These are phyloP conservation scores for Mrakiaceae sp. DNA, from an alignment of 1,284 basidiomycete species.

Conservation along the genomic window DNA sequence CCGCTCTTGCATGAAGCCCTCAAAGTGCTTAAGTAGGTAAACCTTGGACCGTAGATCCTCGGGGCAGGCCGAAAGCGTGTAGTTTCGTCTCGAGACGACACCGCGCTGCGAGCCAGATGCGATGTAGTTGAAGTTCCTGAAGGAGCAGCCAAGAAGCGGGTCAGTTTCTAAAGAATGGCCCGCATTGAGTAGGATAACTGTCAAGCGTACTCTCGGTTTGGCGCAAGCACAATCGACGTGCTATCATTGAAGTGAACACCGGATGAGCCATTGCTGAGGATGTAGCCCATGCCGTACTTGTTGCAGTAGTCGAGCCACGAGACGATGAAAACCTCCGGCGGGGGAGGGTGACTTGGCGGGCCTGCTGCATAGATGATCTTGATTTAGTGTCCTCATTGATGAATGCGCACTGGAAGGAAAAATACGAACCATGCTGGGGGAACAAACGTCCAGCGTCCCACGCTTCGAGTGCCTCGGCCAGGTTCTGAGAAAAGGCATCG, in stretches of 20 bases:
- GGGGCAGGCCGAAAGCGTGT: constrained; percentile 52
- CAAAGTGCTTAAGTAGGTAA: constrained; percentile 72
- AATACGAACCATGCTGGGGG: background rate
- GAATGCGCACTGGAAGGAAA: background rate
- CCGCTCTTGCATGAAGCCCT: constrained; percentile 79
- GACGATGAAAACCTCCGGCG: constrained; percentile 79
- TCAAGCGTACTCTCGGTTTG: constrained; percentile 61
- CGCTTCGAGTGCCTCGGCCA: constrained; percentile 57
- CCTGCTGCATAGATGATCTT: constrained; percentile 27
- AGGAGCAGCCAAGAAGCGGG: background rate
- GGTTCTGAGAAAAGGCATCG: constrained; percentile 46
- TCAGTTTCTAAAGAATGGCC: no score
- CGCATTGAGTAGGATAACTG: background rate
- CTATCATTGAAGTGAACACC: constrained; percentile 96
- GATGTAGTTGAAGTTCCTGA: constrained; percentile 75
- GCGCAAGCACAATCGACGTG: constrained; percentile 68
- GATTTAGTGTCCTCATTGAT: background rate
- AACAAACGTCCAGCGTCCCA: constrained; percentile 39
- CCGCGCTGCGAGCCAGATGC: constrained; percentile 11
- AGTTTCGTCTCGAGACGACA: constrained; percentile 54
- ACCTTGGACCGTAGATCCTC: constrained; percentile 31
- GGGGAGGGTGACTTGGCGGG: constrained; percentile 39
- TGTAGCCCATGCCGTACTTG: constrained; percentile 98
- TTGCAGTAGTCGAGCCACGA: constrained; percentile 98
- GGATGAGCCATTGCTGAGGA: constrained; percentile 84